Conservation (phyloP, 2,329 filamentous ascomycete genomes). For the Plenodomus biglobosus region DNA sequence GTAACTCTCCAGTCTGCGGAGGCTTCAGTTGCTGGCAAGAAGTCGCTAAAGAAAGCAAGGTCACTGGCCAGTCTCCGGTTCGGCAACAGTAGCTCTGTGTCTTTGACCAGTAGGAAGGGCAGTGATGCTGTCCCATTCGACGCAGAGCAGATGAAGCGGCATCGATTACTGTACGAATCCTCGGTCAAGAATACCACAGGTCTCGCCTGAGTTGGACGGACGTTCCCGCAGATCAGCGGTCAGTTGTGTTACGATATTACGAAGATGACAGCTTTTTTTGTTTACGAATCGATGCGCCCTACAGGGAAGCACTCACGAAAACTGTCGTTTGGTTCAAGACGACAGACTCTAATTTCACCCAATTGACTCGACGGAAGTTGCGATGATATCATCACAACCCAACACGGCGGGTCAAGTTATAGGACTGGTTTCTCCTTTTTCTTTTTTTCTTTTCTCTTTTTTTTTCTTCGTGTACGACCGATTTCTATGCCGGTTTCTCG, state of each 20-base stretch:
- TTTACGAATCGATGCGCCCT: constrained; percentile 18
- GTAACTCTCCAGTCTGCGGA: constrained; percentile 20
- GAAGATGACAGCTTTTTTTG: constrained; percentile 11
- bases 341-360: constrained; percentile 2
- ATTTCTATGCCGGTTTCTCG: not conserved
- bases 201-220: constrained; percentile 5
- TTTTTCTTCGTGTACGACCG: constrained; percentile 9
- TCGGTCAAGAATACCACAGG: constrained; percentile 14
- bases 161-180: constrained; percentile 40
- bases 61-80: constrained; percentile 38
- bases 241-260: constrained; percentile 20
- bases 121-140: constrained; percentile 41
- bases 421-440: constrained; percentile 13
- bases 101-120: constrained; percentile 35
- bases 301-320: constrained; percentile 7
- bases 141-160: constrained; percentile 41
- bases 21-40: constrained; percentile 26
- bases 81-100: constrained; percentile 35
- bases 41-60: constrained; percentile 41
- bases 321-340: not conserved
- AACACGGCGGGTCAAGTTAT: constrained; percentile 1
- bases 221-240: not conserved
- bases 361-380: constrained; percentile 1
- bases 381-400: constrained; percentile 1
- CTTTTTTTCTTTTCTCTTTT: constrained; percentile 10